A percentile compares a stretch with the other conserved stretches of the same genome.
These are phyloP conservation scores for Solanum rostratum DNA, from an alignment of 257 asterid species.

Conservation along the genomic window DNA sequence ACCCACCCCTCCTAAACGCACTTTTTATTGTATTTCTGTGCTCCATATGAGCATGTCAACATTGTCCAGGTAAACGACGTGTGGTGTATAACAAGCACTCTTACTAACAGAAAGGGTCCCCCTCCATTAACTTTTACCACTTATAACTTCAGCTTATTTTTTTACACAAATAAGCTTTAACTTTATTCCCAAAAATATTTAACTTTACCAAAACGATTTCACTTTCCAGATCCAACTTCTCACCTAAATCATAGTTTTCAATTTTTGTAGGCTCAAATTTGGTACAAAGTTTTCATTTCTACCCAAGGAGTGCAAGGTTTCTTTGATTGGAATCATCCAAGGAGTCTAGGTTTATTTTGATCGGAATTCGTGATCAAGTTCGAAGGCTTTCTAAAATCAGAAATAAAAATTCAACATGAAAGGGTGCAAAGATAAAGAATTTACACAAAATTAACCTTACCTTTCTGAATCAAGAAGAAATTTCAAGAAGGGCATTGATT, in stretches of 20 bases:
- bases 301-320: not conserved
- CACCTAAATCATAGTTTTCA: not conserved
- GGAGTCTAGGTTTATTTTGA: not conserved
- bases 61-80: not conserved
- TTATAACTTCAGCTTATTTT: not conserved
- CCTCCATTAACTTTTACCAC: not conserved
- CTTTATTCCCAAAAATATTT: not conserved
- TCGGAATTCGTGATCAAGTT: not conserved
- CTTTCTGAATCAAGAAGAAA: not conserved
- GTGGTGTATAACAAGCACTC: not conserved
- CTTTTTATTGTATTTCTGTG: not conserved
- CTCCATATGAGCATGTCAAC: not conserved
- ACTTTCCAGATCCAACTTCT: not conserved
- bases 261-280: not conserved
- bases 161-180: not conserved
- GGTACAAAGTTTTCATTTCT: not conserved
- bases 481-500: not conserved
- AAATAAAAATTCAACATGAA: not conserved
- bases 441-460: not conserved
- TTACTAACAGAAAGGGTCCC: not conserved
- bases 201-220: not conserved
- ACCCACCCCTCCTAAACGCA: not conserved
- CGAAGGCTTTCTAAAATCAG: not conserved
- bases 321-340: not conserved
- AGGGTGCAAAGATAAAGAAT: not conserved